Base-by-base conservation (phyloP, 164 flowering plant genomes). In the Dillenia turbinata region DNA sequence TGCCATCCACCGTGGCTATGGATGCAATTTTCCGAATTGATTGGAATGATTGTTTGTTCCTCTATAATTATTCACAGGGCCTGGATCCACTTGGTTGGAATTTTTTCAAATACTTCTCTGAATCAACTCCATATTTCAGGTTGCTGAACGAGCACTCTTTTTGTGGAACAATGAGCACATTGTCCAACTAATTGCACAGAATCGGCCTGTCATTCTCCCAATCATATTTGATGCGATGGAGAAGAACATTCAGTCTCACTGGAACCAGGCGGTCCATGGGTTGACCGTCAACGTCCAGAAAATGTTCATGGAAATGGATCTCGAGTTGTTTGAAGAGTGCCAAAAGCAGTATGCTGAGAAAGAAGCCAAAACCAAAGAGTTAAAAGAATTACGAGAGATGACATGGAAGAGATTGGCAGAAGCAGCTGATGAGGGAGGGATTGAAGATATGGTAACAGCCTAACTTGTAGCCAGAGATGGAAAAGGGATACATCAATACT, bases 151-250 rank as follows among this genome's bases (percentile, higher is more conserved):
- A 52, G 84, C 92, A 15, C 85, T 89, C 49, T 89, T 86, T 69
- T 72, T 89, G 66, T 89, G 96, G 96, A 89, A 89, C 59, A 89
- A 86, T 48, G 96, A 89, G 51, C 92, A 89, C 65, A 77, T 89
- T 22, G 90, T 89, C 63, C 72, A 85, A 75, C 75, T 89, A 57
- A 89, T 89, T 43, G 92, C 92, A 22, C 96, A 85, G 66, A 86
- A 89, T 60, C 74, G 89, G 8, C 62, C 45, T 43, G 83, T 79
- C 45, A 71, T 87, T 19, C 57, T 86, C 26, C 90, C 96, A 7
- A 76, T 87, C 10, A 81, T 89, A 26, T 86, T 79, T 56, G 84
- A 85, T 55, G 84, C 90, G 17, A 72, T 89, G 65, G 90, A 89
- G 73, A 89, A 68, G 76, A 85, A 86, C 72, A 78, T 83, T 55